Percentiles rank a stretch among this genome's conserved stretches.
Evolutionary conservation across 2,329 filamentous ascomycete genomes (phyloP).

Genomic region (Ploettnerulaceae sp.): DNA sequence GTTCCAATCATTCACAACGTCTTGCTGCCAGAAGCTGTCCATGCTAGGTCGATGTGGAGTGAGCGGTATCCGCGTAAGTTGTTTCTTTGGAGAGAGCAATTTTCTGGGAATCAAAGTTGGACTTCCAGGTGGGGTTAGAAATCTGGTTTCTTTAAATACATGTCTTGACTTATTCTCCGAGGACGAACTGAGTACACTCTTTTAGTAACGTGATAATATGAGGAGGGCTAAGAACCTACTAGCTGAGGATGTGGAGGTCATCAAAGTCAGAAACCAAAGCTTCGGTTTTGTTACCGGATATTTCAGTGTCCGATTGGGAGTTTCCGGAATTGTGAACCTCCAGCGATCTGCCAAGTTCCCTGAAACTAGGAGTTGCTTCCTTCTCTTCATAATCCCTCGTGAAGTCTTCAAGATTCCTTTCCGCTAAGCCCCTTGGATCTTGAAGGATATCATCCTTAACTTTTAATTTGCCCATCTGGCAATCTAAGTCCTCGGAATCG

Average conservation of each 20-base stretch:
- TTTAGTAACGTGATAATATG: neutral
- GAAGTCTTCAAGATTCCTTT: constrained; percentile 9
- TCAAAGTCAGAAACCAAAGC: constrained; percentile 21
- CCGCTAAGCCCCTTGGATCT: neutral
- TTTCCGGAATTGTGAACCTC: no score
- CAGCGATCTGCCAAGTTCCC: no score
- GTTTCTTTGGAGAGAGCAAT: constrained; percentile 30
- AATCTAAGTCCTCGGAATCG: constrained; percentile 20
- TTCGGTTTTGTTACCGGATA: constrained; percentile 1
- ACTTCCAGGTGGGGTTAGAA: constrained; percentile 30
- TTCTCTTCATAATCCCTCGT: constrained; percentile 4
- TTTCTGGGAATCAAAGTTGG: constrained; percentile 22
- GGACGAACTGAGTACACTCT: constrained; percentile 22
- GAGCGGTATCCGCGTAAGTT: constrained; percentile 42
- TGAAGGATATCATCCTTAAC: constrained; percentile 4
- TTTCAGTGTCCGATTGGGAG: neutral
- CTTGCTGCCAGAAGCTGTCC: constrained; percentile 57
- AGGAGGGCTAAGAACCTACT: constrained; percentile 15
- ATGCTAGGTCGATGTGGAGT: constrained; percentile 50
- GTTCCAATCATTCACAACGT: constrained; percentile 58
- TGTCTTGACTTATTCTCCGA: constrained; percentile 21
- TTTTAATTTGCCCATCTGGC: constrained; percentile 14
- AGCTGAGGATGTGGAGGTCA: constrained; percentile 22
- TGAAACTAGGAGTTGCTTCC: neutral
- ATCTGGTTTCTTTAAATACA: constrained; percentile 19